A percentile compares a stretch with the other conserved stretches of the same genome.
These are phyloP conservation scores for Ceratocystis destructans DNA, from an alignment of 2,329 filamentous ascomycete genomes.

Conservation along the genomic window DNA sequence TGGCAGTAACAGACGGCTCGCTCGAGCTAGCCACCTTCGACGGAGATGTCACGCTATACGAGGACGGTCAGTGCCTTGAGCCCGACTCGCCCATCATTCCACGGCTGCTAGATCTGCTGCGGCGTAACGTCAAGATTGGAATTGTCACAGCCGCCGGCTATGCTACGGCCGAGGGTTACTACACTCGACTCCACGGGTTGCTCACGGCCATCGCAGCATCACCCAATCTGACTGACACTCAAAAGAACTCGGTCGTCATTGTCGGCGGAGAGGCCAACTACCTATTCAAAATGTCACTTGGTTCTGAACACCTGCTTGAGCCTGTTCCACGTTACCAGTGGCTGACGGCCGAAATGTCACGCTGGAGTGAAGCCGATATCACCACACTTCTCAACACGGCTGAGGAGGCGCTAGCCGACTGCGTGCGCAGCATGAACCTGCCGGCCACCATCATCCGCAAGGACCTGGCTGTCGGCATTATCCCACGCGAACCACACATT, in stretches of 20 bases:
- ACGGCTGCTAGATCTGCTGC: conserved; percentile 54
- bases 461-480: conserved; percentile 69
- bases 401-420: conserved; percentile 70
- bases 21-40: conserved; percentile 89
- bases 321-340: conserved; percentile 54
- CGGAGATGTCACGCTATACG: conserved; percentile 92
- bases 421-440: conserved; percentile 63
- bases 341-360: conserved; percentile 64
- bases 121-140: conserved; percentile 62
- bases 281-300: conserved; percentile 63
- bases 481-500: conserved; percentile 47
- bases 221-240: conserved; percentile 43
- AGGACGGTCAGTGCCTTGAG: conserved; percentile 69
- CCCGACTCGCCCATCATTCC: conserved; percentile 64
- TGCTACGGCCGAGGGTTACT: conserved; percentile 74
- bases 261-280: conserved; percentile 97
- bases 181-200: conserved; percentile 72
- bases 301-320: conserved; percentile 51
- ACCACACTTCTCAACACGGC: conserved; percentile 73
- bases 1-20: conserved; percentile 68
- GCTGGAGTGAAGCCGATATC: conserved; percentile 67
- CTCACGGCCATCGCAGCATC: conserved; percentile 60
- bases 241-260: conserved; percentile 70
- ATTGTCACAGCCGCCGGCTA: conserved; percentile 97
- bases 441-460: conserved; percentile 74